A percentile compares a stretch with the other conserved stretches of the same genome.
These are phyloP conservation scores for Ophiocordyceps robertsii DNA, from an alignment of 2,329 filamentous ascomycete species.

Conservation along the genomic window DNA sequence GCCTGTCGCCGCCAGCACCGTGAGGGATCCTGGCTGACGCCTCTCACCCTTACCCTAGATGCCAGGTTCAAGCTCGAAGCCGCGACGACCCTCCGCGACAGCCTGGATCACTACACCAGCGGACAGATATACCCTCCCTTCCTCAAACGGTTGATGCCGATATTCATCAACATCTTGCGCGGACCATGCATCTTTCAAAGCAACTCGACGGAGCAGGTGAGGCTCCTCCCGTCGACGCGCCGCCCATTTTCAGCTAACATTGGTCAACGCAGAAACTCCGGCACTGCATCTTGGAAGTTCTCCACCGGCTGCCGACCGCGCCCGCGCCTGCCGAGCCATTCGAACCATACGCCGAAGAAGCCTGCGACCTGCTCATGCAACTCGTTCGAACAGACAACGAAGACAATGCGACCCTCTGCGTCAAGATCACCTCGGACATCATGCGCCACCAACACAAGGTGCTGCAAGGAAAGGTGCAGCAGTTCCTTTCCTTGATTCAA, in stretches of 20 bases:
- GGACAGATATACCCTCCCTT: slow-evolving; percentile 68
- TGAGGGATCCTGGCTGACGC: not conserved
- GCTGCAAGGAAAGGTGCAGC: slow-evolving; percentile 66
- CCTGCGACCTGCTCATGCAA: slow-evolving; percentile 81
- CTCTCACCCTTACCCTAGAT: slow-evolving; percentile 38
- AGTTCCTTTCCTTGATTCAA: slow-evolving; percentile 81
- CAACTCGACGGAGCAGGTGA: slow-evolving; percentile 76
- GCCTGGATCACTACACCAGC: slow-evolving; percentile 74
- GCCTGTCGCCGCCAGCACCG: not conserved
- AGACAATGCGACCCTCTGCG: slow-evolving; percentile 94
- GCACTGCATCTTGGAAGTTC: slow-evolving; percentile 85
- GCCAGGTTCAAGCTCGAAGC: slow-evolving; percentile 68
- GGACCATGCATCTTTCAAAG: slow-evolving; percentile 85
- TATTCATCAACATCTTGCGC: slow-evolving; percentile 75
- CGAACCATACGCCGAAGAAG: slow-evolving; percentile 76
- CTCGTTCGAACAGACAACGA: slow-evolving; percentile 89
- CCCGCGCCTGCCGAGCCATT: slow-evolving; percentile 64
- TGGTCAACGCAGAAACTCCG: slow-evolving; percentile 57
- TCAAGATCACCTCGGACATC: slow-evolving; percentile 96
- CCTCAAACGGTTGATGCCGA: slow-evolving; percentile 75
- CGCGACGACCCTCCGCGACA: slow-evolving; percentile 78
- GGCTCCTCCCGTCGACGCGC: slow-evolving; percentile 7
- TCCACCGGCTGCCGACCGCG: slow-evolving; percentile 69
- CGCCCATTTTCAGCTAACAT: slow-evolving; percentile 6
- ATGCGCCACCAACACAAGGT: slow-evolving; percentile 85